phyloP scores from a whole-genome alignment of 2,329 filamentous ascomycete genomes.

The Ophiocordyceps camponoti-leonardi region DNA sequence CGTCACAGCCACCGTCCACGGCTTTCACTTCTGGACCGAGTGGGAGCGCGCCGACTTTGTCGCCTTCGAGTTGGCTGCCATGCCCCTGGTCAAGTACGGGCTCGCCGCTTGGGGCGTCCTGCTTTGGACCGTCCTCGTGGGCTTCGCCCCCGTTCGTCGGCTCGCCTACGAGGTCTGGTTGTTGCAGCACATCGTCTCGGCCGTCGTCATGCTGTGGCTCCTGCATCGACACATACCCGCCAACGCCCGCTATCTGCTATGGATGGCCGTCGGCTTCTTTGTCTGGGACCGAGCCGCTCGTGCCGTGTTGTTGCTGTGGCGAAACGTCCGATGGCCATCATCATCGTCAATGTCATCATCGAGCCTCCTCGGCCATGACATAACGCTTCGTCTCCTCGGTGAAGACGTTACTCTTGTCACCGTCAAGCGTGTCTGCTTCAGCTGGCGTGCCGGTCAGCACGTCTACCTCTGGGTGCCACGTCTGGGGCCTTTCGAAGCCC shows the following conservation, averaged over 20 bases:
- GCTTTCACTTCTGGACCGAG: slow-evolving; percentile 49
- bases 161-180: slow-evolving; percentile 55
- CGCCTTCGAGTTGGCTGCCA: slow-evolving; percentile 36
- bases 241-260: slow-evolving; percentile 43
- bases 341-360: slow-evolving; percentile 3
- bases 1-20: slow-evolving; percentile 50
- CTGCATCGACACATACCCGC: slow-evolving; percentile 45
- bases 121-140: slow-evolving; percentile 47
- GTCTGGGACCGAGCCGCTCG: slow-evolving; percentile 44
- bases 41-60: slow-evolving; percentile 46
- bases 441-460: slow-evolving; percentile 42
- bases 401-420: slow-evolving; percentile 37
- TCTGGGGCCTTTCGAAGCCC: slow-evolving; percentile 35
- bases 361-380: slow-evolving; percentile 31
- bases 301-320: slow-evolving; percentile 27
- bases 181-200: slow-evolving; percentile 46
- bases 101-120: slow-evolving; percentile 49
- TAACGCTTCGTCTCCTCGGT: slow-evolving; percentile 29
- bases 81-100: slow-evolving; percentile 50
- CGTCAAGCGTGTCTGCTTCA: slow-evolving; percentile 41
- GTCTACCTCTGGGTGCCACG: slow-evolving; percentile 42
- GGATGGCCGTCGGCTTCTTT: slow-evolving; percentile 46
- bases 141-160: slow-evolving; percentile 45
- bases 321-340: slow-evolving; percentile 28
- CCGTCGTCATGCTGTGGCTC: slow-evolving; percentile 43